Evolutionary conservation across 768 basidiomycete genomes (phyloP).

Genomic region (Kwoniella mangroviensis): DNA sequence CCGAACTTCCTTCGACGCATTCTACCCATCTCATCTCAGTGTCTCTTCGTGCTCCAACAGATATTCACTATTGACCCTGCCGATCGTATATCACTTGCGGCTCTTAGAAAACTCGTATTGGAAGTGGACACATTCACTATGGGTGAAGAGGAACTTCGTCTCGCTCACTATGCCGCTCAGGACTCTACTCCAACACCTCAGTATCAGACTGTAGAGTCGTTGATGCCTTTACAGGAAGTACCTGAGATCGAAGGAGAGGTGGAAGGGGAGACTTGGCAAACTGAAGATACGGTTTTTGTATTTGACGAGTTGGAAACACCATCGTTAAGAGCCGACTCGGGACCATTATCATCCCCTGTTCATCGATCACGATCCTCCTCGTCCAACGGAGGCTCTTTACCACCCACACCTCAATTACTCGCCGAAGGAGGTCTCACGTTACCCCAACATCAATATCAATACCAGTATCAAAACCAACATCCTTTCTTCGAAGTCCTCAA

Average conservation of each 20-base stretch:
- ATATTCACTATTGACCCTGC: constrained; percentile 72
- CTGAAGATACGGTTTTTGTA: constrained; percentile 32
- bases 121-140: constrained; percentile 68
- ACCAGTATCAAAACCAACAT: constrained; percentile 1
- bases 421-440: constrained; percentile 17
- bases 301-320: constrained; percentile 44
- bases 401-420: constrained; percentile 43
- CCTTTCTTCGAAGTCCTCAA: constrained; percentile 21
- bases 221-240: constrained; percentile 15
- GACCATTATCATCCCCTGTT: constrained; percentile 42
- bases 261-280: background rate
- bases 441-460: constrained; percentile 12
- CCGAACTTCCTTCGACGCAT: constrained; percentile 68
- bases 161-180: constrained; percentile 48
- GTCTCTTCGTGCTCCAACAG: constrained; percentile 69
- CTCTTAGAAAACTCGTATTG: constrained; percentile 67
- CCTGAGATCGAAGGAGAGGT: constrained; percentile 7
- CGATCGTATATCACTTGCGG: constrained; percentile 67
- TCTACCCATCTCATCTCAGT: constrained; percentile 72
- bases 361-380: constrained; percentile 38
- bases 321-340: constrained; percentile 47
- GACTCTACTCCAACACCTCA: constrained; percentile 13
- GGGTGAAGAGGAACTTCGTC: constrained; percentile 62
- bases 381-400: constrained; percentile 36
- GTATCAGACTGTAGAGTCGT: constrained; percentile 11